A percentile compares a stretch with the other conserved stretches of the same genome.
Conservation (phyloP, 108 stramenopile species). For the Fistulifera solaris region DNA sequence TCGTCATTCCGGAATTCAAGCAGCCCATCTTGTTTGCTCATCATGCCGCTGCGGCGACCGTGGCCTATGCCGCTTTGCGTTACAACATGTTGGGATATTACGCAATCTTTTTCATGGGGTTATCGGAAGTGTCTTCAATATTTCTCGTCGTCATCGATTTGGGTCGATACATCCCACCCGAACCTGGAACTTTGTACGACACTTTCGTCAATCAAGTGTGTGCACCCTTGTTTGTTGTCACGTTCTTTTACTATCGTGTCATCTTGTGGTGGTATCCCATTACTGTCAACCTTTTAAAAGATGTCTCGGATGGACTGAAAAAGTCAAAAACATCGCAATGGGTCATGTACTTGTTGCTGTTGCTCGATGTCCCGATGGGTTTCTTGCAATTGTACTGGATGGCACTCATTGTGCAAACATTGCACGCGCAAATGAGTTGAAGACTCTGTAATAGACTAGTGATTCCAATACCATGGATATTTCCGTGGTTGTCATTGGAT, state of each 20-base stretch:
- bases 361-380: conserved; percentile 18
- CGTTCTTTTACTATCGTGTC: conserved; percentile 24
- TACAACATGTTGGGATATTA: conserved; percentile 34
- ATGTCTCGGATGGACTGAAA: conserved; percentile 20
- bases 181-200: conserved; percentile 2
- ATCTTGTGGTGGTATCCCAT: conserved; percentile 18
- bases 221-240: conserved; percentile 14
- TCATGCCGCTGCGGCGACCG: conserved; percentile 32
- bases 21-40: conserved; percentile 36
- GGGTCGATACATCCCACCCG: conserved; percentile 20
- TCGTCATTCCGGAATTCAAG: conserved; percentile 31
- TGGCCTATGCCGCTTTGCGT: conserved; percentile 28
- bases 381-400: conserved; percentile 31
- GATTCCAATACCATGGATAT: too few species aligned
- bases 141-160: conserved; percentile 46
- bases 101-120: conserved; percentile 43
- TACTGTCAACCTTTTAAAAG: conserved; percentile 19
- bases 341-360: conserved; percentile 17
- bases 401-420: background rate
- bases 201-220: conserved; percentile 12
- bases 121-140: conserved; percentile 37
- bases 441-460: too few species aligned
- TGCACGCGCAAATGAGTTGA: background rate
- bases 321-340: conserved; percentile 14
- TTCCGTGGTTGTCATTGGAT: too few species aligned